These are phyloP conservation scores for Pulveroboletus ravenelii DNA, from an alignment of 768 basidiomycete species.

Conservation along the genomic window DNA sequence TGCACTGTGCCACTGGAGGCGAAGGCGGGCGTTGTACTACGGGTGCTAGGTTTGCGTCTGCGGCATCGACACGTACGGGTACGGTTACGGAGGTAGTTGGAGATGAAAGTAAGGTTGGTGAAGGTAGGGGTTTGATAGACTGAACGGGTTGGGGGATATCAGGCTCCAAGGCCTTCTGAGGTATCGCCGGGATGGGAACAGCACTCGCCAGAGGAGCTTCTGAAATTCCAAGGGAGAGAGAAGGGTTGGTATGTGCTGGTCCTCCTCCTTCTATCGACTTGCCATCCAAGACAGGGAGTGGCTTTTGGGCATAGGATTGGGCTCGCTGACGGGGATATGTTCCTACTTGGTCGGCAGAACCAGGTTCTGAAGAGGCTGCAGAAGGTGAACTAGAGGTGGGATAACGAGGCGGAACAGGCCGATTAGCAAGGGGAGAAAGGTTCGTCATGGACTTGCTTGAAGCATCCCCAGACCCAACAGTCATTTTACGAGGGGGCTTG, in stretches of 20 bases:
- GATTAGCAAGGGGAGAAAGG: conserved; percentile 49
- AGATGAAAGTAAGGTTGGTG: conserved; percentile 2
- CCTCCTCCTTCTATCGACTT: conserved; percentile 11
- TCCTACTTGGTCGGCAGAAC: conserved; percentile 16
- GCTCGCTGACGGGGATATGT: conserved; percentile 23
- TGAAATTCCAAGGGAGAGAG: conserved; percentile 7
- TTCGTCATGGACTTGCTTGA: conserved; percentile 36
- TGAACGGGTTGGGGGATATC: conserved; percentile 5
- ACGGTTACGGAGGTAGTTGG: background rate
- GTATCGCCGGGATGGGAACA: conserved; percentile 1
- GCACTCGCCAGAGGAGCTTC: background rate
- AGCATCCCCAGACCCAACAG: conserved; percentile 17
- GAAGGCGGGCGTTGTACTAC: conserved; percentile 1
- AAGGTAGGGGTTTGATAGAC: conserved; percentile 1
- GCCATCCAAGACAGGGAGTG: conserved; percentile 14
- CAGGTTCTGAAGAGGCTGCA: conserved; percentile 36
- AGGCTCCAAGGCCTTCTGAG: conserved; percentile 5
- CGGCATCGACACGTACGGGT: conserved; percentile 3
- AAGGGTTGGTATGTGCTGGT: conserved; percentile 1
- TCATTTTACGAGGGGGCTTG: conserved; percentile 32
- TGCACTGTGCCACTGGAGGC: conserved; percentile 1
- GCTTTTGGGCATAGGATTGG: conserved; percentile 24
- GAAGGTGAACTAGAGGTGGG: conserved; percentile 43
- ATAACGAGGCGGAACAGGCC: conserved; percentile 58
- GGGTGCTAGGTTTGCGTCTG: background rate